A percentile compares a stretch with the other conserved stretches of the same genome.
Conservation (phyloP, 352 stramenopile genomes). For the Globisporangium radiosum region DNA sequence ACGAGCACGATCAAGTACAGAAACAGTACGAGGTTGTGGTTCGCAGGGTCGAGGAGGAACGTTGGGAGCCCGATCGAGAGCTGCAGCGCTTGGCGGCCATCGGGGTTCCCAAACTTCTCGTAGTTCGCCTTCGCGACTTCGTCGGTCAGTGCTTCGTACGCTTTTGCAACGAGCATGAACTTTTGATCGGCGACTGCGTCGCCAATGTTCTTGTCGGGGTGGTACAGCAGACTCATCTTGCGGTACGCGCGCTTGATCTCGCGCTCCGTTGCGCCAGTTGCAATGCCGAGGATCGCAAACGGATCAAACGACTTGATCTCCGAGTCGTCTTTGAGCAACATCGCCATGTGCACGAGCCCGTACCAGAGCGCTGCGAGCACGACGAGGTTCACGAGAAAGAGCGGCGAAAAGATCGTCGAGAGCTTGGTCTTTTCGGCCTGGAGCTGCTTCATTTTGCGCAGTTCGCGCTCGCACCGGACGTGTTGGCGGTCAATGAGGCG, state of each 20-base stretch:
- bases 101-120: constrained; percentile 98
- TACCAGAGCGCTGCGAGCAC: constrained; percentile 73
- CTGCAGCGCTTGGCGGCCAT: constrained; percentile 97
- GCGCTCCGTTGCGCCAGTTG: constrained; percentile 82
- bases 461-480: constrained; percentile 78
- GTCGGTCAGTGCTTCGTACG: constrained; percentile 95
- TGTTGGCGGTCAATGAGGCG: constrained; percentile 78
- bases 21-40: constrained; percentile 98
- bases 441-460: constrained; percentile 82
- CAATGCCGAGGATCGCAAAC: constrained; percentile 95
- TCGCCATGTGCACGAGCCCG: constrained; percentile 84
- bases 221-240: constrained; percentile 90
- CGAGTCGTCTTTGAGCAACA: constrained; percentile 91
- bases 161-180: constrained; percentile 97
- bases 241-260: constrained; percentile 96
- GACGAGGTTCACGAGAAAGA: constrained; percentile 73
- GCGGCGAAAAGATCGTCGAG: constrained; percentile 73
- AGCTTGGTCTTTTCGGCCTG: constrained; percentile 81
- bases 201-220: constrained; percentile 96
- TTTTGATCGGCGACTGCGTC: constrained; percentile 96
- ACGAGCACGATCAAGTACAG: constrained; percentile 98
- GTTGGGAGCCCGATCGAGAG: constrained; percentile 94
- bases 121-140: constrained; percentile 96
- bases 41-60: constrained; percentile 95
- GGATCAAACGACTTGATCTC: constrained; percentile 99